Evolutionary conservation across 2,329 filamentous ascomycete genomes (phyloP), one percentile per base, ranked within the genome.

Genomic region (Fusarium fujikuroi): DNA sequence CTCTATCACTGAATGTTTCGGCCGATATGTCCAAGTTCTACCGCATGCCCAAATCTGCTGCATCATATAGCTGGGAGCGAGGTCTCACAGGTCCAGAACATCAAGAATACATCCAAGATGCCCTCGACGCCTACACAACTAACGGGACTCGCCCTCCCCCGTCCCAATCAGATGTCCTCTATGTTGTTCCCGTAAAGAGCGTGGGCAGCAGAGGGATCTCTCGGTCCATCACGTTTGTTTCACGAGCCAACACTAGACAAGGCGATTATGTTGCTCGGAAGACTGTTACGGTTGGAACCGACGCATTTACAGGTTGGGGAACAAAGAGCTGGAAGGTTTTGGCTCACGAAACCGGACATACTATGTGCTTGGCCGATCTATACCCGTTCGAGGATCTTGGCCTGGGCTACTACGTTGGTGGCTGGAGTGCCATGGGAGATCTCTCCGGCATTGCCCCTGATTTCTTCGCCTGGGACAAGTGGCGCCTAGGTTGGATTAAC

Each of bases 381-480:
- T 83, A 83, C 58, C 81, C 81, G 58, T 72, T 32, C 69, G 76
- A 42, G 5, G 28, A 62, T n/a, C 50, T 75, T 34, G 44, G 18
- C 49, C 66, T 32, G 76, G 79, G 77, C 0, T 61, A 79, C 12
- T 83, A 78, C 57, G 79, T 82, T 32, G 82, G 81, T 21, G 81
- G 81, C 3, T 83, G 80, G 80, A 79, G 80, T 65, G 69, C 80
- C 37, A 83, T 83, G 81, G 82, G 81, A 23, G 70, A 79, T 11
- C 77, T 83, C 28, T 75, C 70, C 46, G 81, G 80, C 1, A 78
- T 77, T 2, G 78, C 73, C 18, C 81, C 80, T 15, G 81, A 83
- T 39, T 83, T 79, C 53, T 82, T 83, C 39, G 79, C 80, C 3
- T 83, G 81, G 82, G 77, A 83, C 60, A 82, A 83, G 73, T 83